A percentile compares a stretch with the other conserved stretches of the same genome.
Evolutionary conservation across 768 basidiomycete genomes (phyloP).

Genomic region (Phaeolepiota aurea): DNA sequence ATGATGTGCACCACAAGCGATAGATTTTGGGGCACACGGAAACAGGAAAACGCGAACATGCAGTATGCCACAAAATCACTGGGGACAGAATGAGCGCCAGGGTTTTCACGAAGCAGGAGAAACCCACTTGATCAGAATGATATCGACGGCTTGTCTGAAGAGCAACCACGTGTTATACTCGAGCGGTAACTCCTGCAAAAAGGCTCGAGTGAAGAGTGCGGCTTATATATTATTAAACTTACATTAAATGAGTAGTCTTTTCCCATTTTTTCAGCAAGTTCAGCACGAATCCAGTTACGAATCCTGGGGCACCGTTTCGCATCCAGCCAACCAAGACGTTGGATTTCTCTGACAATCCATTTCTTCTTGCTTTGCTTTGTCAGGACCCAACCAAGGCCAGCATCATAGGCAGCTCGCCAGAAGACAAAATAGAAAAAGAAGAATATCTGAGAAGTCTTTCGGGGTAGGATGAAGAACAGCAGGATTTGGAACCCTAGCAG

Average conservation of each 20-base stretch:
- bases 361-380: slow-evolving; percentile 93
- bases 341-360: slow-evolving; percentile 84
- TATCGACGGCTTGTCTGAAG: slow-evolving; percentile 92
- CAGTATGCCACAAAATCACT: slow-evolving; percentile 94
- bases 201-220: not conserved
- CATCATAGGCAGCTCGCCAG: slow-evolving; percentile 90
- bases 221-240: slow-evolving; percentile 17
- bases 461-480: slow-evolving; percentile 64
- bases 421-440: slow-evolving; percentile 90
- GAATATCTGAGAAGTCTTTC: slow-evolving; percentile 45
- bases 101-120: not conserved
- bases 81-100: slow-evolving; percentile 4
- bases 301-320: slow-evolving; percentile 48
- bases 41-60: slow-evolving; percentile 91
- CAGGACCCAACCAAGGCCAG: slow-evolving; percentile 88
- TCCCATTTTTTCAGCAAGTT: slow-evolving; percentile 90
- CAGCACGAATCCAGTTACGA: slow-evolving; percentile 77
- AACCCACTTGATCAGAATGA: slow-evolving; percentile 89
- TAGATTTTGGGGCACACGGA: slow-evolving; percentile 75
- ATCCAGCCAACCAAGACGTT: slow-evolving; percentile 86
- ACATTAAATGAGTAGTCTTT: slow-evolving; percentile 91
- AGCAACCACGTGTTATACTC: slow-evolving; percentile 97
- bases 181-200: slow-evolving; percentile 65
- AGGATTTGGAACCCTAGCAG: slow-evolving; percentile 70
- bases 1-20: slow-evolving; percentile 67